Conservation (phyloP, 768 basidiomycete genomes). For the Amanita jacksonii region DNA sequence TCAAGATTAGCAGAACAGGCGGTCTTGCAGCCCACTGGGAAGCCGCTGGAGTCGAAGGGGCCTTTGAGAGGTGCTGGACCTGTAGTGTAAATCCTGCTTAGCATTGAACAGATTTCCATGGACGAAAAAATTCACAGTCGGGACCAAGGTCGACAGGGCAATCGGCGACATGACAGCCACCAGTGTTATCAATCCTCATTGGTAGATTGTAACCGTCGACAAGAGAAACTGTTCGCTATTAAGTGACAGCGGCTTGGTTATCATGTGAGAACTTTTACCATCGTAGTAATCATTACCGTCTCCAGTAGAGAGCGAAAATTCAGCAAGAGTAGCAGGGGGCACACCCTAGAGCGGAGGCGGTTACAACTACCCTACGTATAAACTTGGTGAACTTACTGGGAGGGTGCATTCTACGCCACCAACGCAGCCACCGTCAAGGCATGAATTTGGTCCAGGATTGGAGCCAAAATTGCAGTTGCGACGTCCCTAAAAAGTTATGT, state of each 20-base stretch:
- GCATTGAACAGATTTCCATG: background rate
- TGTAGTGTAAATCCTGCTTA: slow-evolving; percentile 11
- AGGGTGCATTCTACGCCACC: slow-evolving; percentile 57
- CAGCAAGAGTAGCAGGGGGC: slow-evolving; percentile 62
- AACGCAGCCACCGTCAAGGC: slow-evolving; percentile 57
- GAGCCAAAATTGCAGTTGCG: slow-evolving; percentile 52
- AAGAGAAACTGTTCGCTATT: slow-evolving; percentile 37
- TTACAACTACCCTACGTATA: background rate
- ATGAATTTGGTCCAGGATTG: slow-evolving; percentile 48
- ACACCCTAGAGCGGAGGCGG: slow-evolving; percentile 32
- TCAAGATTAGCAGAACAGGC: slow-evolving; percentile 40
- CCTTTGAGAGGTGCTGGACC: slow-evolving; percentile 44
- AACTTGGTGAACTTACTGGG: slow-evolving; percentile 25
- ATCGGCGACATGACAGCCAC: slow-evolving; percentile 41
- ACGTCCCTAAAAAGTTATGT: slow-evolving; percentile 35
- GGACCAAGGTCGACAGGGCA: slow-evolving; percentile 57
- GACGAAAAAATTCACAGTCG: slow-evolving; percentile 40
- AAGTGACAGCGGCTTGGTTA: background rate
- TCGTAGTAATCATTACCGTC: slow-evolving; percentile 49
- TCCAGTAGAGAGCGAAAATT: slow-evolving; percentile 46
- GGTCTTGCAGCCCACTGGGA: slow-evolving; percentile 50
- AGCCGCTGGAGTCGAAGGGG: slow-evolving; percentile 43
- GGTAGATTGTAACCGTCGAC: slow-evolving; percentile 64
- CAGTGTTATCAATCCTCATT: slow-evolving; percentile 44
- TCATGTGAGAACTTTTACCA: slow-evolving; percentile 24